Base-by-base conservation (phyloP, 352 stramenopile species). In the Phytophthora crassamura region DNA sequence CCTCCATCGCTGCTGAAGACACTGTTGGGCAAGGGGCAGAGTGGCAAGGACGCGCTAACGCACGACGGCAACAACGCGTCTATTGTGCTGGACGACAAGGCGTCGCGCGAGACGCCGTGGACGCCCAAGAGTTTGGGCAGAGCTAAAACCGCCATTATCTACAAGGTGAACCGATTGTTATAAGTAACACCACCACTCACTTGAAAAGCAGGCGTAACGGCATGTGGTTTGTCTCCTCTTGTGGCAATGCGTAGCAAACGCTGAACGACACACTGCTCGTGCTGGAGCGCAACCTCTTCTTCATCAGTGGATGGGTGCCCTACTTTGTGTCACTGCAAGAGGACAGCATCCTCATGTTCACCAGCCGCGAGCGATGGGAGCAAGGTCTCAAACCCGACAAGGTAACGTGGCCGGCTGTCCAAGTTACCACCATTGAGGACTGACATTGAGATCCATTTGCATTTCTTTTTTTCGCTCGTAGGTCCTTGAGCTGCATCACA, bases 261-360 rank as follows among this genome's bases (percentile, higher is more conserved):
- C 69, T 95, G 28, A 95, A 95, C 55, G 87, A 95, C 63, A 93
- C 82, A 50, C 64, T 95, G 45, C 50, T 93, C 8, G 75, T 95
- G 33, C 55, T 91, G 35, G 84, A 94, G 65, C 83, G 80, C 62
- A 91, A 90, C 62, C 88, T 95, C 28, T 93, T 95, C 56, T 94
- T 93, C 62, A 92, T 93, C 63, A 75, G 56, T 43, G 85, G 88
- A 53, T 95, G 87, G 87, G 73, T 80, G 5, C 59, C 84, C 7
- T 91, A 91, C 64, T 95, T 95, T 66, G 84, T 94, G 4, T 95
- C 87, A 9, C 66, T 95, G 1, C 87, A 95, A 74, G 79, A 92
- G 32, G 82, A 95, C 36, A 78, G 80, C 55, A 76, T 94, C 30
- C 70, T 95, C 20, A 65, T 95, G 51, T 95, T 91, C 65, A 79